Evolutionary conservation across 306 rosid species (phyloP).

Genomic region (Fragaria ananassa): DNA sequence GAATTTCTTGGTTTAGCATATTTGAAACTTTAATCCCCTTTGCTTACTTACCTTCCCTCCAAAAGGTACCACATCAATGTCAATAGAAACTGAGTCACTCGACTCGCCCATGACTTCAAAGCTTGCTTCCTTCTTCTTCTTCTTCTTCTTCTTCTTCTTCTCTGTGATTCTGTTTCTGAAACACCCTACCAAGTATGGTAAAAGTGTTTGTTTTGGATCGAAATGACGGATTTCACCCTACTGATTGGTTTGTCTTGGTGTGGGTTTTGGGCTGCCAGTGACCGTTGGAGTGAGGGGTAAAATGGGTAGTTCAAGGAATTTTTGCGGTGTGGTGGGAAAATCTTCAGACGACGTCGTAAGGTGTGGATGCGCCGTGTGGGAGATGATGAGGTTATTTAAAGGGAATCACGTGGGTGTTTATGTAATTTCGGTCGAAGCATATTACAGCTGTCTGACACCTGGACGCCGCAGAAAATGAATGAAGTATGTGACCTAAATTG

Average conservation of each 20-base stretch:
- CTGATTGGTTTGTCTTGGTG: background rate
- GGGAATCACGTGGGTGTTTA: background rate
- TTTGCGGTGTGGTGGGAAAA: conserved; percentile 4
- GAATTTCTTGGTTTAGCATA: background rate
- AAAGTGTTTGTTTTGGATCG: background rate
- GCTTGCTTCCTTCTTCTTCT: conserved; percentile 11
- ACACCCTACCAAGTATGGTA: background rate
- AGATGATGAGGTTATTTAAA: conserved; percentile 20
- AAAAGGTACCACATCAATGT: conserved; percentile 65
- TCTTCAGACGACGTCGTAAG: background rate
- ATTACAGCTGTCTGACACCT: conserved; percentile 76
- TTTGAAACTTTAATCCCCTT: background rate
- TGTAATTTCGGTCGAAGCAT: conserved; percentile 10
- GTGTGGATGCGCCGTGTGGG: background rate
- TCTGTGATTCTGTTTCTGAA: conserved; percentile 17
- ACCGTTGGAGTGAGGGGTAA: conserved; percentile 58
- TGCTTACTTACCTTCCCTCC: conserved; percentile 60
- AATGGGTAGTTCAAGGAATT: background rate
- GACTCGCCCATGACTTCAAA: conserved; percentile 57
- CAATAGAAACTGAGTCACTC: conserved; percentile 70
- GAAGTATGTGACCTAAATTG: conserved; percentile 17
- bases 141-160: background rate
- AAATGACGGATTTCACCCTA: conserved; percentile 21
- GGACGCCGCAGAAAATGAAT: conserved; percentile 37
- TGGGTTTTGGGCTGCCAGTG: conserved; percentile 13